Evolutionary conservation across 1,139 yeast genomes (phyloP).

Genomic region (Scheffersomyces parashehatae): DNA sequence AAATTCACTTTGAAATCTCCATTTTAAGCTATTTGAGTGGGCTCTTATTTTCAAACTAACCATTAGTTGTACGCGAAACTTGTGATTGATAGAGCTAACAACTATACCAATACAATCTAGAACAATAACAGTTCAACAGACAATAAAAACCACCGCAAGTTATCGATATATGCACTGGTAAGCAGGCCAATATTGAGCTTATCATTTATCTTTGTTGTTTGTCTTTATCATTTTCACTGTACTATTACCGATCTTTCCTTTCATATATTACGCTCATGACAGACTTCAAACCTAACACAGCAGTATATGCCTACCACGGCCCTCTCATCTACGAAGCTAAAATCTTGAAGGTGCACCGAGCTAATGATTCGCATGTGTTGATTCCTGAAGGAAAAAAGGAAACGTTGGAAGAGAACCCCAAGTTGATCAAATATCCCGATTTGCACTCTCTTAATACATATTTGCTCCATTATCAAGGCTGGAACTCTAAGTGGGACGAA

Average conservation of each 20-base stretch:
- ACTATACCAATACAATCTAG: too few species aligned
- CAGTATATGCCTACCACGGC: constrained; percentile 86
- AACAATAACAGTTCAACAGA: too few species aligned
- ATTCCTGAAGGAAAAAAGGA: constrained; percentile 40
- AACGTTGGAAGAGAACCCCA: constrained; percentile 40
- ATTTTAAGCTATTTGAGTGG: too few species aligned
- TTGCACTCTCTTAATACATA: constrained; percentile 47
- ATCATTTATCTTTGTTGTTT: too few species aligned
- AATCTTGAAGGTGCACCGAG: constrained; percentile 63
- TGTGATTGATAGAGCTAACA: too few species aligned
- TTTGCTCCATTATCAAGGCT: constrained; percentile 87
- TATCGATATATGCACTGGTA: too few species aligned
- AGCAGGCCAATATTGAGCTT: not conserved
- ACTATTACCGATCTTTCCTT: too few species aligned
- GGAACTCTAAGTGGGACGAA: constrained; percentile 97
- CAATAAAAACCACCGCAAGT: too few species aligned
- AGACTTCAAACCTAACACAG: constrained; percentile 34
- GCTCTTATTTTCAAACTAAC: too few species aligned
- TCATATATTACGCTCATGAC: not conserved
- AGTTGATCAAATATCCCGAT: constrained; percentile 21
- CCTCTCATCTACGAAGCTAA: constrained; percentile 90
- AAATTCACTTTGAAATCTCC: too few species aligned
- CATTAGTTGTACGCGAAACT: too few species aligned
- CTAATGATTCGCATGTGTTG: constrained; percentile 43
- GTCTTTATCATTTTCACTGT: too few species aligned